phyloP scores from a whole-genome alignment of 2,329 filamentous ascomycete species.

The Monosporascus ibericus region DNA sequence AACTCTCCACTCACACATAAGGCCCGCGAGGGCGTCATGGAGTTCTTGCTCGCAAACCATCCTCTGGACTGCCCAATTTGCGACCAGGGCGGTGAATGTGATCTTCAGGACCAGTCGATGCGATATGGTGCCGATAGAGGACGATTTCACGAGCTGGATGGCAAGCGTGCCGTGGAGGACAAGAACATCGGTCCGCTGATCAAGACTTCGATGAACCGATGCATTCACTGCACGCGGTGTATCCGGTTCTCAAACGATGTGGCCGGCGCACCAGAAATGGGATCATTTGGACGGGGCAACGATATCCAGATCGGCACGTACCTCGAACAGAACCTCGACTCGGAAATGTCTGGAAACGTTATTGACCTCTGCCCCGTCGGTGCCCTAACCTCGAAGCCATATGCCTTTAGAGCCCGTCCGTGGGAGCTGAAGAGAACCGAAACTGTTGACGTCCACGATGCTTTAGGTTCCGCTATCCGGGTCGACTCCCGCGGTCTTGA shows the following conservation, averaged over 20 bases:
- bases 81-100: constrained; percentile 98
- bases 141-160: constrained; percentile 89
- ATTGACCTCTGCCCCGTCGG: constrained; percentile 98
- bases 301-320: constrained; percentile 98
- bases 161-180: constrained; percentile 97
- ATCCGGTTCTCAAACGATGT: constrained; percentile 97
- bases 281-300: constrained; percentile 91
- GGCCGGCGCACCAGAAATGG: constrained; percentile 90
- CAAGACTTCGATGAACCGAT: constrained; percentile 99
- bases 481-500: constrained; percentile 90
- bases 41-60: constrained; percentile 94
- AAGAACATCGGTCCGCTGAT: constrained; percentile 98
- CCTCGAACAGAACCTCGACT: constrained; percentile 87
- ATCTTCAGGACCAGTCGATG: constrained; percentile 99
- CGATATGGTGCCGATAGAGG: constrained; percentile 93
- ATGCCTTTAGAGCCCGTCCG: constrained; percentile 91
- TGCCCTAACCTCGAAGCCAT: constrained; percentile 93
- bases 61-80: constrained; percentile 95
- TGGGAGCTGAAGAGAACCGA: constrained; percentile 98
- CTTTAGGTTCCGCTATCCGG: constrained; percentile 87
- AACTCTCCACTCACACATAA: constrained; percentile 95
- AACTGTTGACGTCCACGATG: constrained; percentile 90
- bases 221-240: constrained; percentile 98
- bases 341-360: constrained; percentile 93
- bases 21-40: constrained; percentile 97